Evolutionary conservation across 495 filamentous ascomycete genomes (phyloP).

Genomic region (Trichoderma virens): DNA sequence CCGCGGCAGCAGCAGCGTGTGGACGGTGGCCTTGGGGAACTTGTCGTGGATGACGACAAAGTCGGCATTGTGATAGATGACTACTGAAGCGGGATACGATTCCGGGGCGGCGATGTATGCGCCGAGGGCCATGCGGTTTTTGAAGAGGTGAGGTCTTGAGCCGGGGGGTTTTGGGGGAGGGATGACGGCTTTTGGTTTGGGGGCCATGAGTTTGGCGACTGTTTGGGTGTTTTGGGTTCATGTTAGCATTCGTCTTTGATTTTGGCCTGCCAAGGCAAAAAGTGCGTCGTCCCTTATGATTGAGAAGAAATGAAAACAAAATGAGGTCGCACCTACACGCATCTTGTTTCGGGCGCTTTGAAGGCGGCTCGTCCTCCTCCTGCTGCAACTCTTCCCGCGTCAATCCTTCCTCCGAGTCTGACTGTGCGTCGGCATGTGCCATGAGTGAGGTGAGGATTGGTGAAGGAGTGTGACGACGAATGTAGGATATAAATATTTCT

Average conservation of each 20-base stretch:
- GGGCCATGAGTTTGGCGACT: constrained; percentile 11
- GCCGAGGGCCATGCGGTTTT: constrained; percentile 55
- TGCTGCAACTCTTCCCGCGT: background rate
- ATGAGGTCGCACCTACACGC: background rate
- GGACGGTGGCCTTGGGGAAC: constrained; percentile 78
- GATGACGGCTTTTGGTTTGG: background rate
- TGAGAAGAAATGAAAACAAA: background rate
- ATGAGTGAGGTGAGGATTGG: background rate
- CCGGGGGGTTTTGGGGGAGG: background rate
- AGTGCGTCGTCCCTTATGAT: no score
- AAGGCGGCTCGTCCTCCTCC: background rate
- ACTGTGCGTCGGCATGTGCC: background rate
- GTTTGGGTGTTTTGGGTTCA: background rate
- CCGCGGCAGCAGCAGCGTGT: constrained; percentile 81
- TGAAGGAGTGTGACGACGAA: background rate
- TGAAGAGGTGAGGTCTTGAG: constrained; percentile 19
- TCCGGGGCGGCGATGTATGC: constrained; percentile 64
- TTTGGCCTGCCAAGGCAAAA: no score
- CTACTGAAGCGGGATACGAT: constrained; percentile 48
- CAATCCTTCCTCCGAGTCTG: background rate
- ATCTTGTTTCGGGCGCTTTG: background rate
- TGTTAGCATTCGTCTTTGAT: background rate
- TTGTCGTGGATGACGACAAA: constrained; percentile 79
- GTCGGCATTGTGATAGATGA: constrained; percentile 61
- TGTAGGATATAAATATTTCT: background rate